phyloP scores from a whole-genome alignment of 2,329 filamentous ascomycete genomes.

The Reticulascus tulasneorum region DNA sequence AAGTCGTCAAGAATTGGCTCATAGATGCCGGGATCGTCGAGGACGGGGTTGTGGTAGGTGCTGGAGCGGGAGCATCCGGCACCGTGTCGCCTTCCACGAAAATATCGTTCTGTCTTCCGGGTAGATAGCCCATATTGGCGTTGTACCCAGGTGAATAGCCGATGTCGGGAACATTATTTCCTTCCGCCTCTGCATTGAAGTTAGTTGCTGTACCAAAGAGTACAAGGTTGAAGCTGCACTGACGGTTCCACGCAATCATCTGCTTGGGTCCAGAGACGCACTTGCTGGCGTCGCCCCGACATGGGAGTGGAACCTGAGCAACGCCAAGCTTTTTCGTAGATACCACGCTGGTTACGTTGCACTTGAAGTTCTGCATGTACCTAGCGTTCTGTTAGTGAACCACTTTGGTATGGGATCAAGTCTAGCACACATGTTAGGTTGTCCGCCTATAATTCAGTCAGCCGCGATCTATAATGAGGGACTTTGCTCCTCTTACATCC shows the following conservation, averaged over 20 bases:
- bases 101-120: slow-evolving; percentile 28
- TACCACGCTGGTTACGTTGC: slow-evolving; percentile 40
- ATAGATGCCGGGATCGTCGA: too few relatives aligned
- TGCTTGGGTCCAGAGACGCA: slow-evolving; percentile 46
- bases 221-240: slow-evolving; percentile 6
- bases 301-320: slow-evolving; percentile 37
- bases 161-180: slow-evolving; percentile 27
- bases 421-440: slow-evolving; percentile 17
- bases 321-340: slow-evolving; percentile 35
- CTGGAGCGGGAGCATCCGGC: too few relatives aligned
- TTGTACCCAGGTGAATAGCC: slow-evolving; percentile 28
- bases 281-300: slow-evolving; percentile 32
- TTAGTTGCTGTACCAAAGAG: not conserved
- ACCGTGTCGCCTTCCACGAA: slow-evolving; percentile 6
- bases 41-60: too few relatives aligned
- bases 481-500: slow-evolving; percentile 14
- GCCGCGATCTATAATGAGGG: not conserved
- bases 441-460: slow-evolving; percentile 8
- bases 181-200: slow-evolving; percentile 21
- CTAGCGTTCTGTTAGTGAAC: not conserved
- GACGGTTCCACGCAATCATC: slow-evolving; percentile 45
- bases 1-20: too few relatives aligned
- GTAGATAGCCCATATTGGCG: slow-evolving; percentile 27
- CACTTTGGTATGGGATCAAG: too few relatives aligned
- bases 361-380: slow-evolving; percentile 47